Evolutionary conservation across 305 asterid species (phyloP).

Genomic region (Solanum chacoense): DNA sequence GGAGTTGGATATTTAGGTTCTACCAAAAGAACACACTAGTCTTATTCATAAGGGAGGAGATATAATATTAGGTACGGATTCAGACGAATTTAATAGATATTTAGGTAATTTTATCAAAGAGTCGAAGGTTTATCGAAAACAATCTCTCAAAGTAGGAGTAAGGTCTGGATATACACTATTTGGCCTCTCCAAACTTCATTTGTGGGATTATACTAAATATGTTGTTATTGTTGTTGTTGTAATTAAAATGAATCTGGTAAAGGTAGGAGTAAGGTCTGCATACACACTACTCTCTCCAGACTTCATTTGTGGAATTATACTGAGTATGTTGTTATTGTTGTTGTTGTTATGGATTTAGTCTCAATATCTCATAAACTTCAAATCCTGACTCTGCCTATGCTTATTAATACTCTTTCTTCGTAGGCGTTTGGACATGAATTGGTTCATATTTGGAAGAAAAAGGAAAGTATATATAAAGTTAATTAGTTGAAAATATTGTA

Average conservation of each 20-base stretch:
- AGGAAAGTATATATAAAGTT: background rate
- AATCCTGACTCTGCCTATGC: background rate
- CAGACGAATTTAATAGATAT: background rate
- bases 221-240: background rate
- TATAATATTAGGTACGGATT: background rate
- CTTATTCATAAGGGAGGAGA: background rate
- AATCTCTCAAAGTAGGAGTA: background rate
- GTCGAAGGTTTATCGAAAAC: background rate
- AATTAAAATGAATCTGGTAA: background rate
- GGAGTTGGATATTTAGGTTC: background rate
- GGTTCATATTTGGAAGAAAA: background rate
- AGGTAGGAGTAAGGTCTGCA: background rate
- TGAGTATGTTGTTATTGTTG: too few species aligned
- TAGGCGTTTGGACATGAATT: background rate
- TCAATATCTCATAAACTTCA: background rate
- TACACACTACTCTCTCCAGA: background rate
- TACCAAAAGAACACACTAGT: background rate
- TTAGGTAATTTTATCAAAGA: background rate
- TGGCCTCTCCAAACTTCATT: accelerated
- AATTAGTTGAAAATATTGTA: background rate
- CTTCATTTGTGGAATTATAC: background rate
- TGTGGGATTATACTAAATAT: background rate
- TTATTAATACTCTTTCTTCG: background rate
- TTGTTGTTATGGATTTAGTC: accelerated
- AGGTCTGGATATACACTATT: background rate